These are phyloP conservation scores for Anthoceros angustus DNA, from an alignment of 225 moss, liverwort and hornwort species.

Conservation along the genomic window DNA sequence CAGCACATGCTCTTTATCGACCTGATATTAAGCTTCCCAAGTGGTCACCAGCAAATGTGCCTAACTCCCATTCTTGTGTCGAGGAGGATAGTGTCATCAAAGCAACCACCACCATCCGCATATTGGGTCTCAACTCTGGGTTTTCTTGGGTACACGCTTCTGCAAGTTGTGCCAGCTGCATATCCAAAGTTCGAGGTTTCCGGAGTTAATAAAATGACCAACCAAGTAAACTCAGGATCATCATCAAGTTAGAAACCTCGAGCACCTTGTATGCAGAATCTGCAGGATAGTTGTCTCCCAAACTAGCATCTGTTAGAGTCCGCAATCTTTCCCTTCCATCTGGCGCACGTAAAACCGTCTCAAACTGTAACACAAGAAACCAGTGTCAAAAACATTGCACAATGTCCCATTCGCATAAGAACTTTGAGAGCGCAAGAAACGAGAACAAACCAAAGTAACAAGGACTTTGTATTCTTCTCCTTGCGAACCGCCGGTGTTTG, in stretches of 20 bases:
- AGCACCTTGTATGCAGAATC: constrained; percentile 3
- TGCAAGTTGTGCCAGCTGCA: neutral
- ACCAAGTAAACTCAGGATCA: no score
- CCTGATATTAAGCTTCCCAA: neutral
- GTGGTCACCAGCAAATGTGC: neutral
- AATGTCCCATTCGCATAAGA: neutral
- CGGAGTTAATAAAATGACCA: no score
- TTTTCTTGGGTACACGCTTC: neutral
- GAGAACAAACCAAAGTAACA: neutral
- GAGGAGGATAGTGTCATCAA: neutral
- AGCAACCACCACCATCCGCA: constrained; percentile 2
- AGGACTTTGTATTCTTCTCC: neutral
- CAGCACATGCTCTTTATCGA: neutral
- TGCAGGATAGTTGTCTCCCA: neutral
- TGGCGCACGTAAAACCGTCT: neutral
- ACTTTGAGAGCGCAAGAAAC: neutral
- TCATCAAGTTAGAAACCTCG: no score
- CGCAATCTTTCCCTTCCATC: neutral
- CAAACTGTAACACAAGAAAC: neutral
- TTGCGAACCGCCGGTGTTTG: neutral
- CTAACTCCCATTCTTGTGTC: neutral
- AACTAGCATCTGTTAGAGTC: neutral
- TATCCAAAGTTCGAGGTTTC: no score
- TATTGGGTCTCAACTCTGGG: neutral
- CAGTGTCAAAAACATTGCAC: neutral